Percentiles rank a stretch among this genome's conserved stretches.
Evolutionary conservation across 2,329 filamentous ascomycete species (phyloP).

Genomic region (Calonectria pseudoreteaudii): DNA sequence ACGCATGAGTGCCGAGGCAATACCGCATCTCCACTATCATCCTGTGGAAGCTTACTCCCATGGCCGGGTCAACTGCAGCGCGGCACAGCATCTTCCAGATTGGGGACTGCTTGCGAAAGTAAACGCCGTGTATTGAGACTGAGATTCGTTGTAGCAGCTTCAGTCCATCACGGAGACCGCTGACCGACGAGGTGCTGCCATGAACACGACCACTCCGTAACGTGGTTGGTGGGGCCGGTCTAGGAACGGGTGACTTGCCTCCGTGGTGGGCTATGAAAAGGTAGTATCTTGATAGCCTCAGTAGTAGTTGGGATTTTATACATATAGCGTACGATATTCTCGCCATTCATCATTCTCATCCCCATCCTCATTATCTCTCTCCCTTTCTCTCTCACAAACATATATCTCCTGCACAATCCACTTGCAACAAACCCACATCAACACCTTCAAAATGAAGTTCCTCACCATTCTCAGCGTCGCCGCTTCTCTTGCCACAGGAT

Average conservation of each 20-base stretch:
- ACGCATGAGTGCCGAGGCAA: not conserved
- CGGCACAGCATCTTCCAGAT: not conserved
- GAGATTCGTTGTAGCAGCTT: not conserved
- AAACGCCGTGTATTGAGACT: not conserved
- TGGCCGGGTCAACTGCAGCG: not conserved
- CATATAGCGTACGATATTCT: not conserved
- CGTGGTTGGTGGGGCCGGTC: not conserved
- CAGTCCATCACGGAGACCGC: not conserved
- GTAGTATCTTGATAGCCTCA: not conserved
- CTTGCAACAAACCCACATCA: not conserved
- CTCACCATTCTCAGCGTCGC: not conserved
- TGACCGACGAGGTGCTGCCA: not conserved
- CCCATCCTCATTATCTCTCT: not conserved
- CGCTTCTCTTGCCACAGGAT: not conserved
- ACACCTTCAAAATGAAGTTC: constrained; percentile 8
- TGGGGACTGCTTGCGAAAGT: constrained; percentile 1
- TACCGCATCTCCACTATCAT: too few species aligned
- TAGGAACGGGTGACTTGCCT: not conserved
- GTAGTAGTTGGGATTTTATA: not conserved
- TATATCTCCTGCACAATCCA: not conserved
- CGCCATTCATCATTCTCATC: not conserved
- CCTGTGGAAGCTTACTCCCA: too few species aligned
- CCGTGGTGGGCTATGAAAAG: not conserved
- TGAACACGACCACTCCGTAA: not conserved
- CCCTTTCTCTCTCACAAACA: too few species aligned